Percentiles rank a stretch among this genome's conserved stretches.
These are phyloP conservation scores for Aureobasidium namibiae DNA, from an alignment of 2,329 filamentous ascomycete genomes.

Conservation along the genomic window DNA sequence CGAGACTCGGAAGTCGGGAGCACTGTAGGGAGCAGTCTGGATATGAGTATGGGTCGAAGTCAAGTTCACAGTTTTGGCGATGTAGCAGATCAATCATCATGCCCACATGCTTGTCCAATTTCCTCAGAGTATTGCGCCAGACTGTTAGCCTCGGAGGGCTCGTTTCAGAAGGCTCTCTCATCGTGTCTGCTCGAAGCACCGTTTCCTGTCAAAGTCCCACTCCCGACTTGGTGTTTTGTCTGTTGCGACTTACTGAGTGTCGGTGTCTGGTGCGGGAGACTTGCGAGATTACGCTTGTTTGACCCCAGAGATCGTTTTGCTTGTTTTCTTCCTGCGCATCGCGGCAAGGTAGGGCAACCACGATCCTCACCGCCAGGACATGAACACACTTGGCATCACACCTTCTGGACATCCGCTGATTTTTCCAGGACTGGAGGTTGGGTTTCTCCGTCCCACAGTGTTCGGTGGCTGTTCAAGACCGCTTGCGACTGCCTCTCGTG, in stretches of 20 bases:
- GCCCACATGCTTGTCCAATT: not conserved
- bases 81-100: not conserved
- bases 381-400: not conserved
- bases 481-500: not conserved
- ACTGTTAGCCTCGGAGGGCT: not conserved
- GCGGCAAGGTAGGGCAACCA: not conserved
- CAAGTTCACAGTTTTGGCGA: not conserved
- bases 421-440: not conserved
- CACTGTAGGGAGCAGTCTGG: no score
- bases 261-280: not conserved
- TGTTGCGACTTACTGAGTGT: not conserved
- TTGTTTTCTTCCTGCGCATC: not conserved
- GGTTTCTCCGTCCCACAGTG: not conserved
- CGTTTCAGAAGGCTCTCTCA: not conserved
- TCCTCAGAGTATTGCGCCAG: not conserved
- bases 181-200: not conserved
- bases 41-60: not conserved
- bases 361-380: not conserved
- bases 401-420: not conserved
- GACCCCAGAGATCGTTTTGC: not conserved
- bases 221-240: not conserved
- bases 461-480: not conserved
- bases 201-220: slow-evolving; percentile 6
- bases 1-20: no score
- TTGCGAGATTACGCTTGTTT: slow-evolving; percentile 6